These are phyloP conservation scores for Pichia pseudocactophila DNA, from an alignment of 805 yeast genomes.

Conservation along the genomic window DNA sequence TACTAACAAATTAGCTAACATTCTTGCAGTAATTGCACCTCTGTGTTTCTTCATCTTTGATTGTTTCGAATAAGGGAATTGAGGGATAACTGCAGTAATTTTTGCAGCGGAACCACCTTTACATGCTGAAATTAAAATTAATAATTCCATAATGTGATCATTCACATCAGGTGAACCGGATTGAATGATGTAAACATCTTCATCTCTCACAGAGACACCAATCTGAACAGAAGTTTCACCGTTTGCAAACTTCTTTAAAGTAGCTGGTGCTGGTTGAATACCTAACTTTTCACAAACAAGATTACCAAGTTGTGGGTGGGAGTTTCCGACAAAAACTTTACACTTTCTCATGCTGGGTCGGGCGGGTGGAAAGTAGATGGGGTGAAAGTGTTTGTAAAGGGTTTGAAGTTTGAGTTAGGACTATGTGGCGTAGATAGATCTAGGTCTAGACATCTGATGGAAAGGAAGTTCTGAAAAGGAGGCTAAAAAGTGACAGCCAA, in stretches of 20 bases:
- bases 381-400: background rate
- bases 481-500: background rate
- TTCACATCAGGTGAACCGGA: conserved; percentile 82
- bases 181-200: conserved; percentile 90
- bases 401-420: no score
- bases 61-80: conserved; percentile 95
- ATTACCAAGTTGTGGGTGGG: conserved; percentile 91
- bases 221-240: conserved; percentile 97
- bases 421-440: background rate
- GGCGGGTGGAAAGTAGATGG: background rate
- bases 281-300: conserved; percentile 87
- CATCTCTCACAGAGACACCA: conserved; percentile 92
- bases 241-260: conserved; percentile 85
- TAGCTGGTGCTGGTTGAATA: conserved; percentile 87
- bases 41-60: conserved; percentile 97
- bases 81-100: conserved; percentile 94
- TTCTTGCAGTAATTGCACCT: conserved; percentile 97
- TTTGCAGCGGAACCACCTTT: conserved; percentile 97
- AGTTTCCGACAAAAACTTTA: conserved; percentile 91
- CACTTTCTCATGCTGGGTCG: conserved; percentile 74
- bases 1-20: conserved; percentile 88
- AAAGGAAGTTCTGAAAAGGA: background rate
- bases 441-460: background rate
- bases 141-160: conserved; percentile 92
- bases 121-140: conserved; percentile 90